Conservation (phyloP, 2,329 filamentous ascomycete genomes). For the Alternaria tenuissima region DNA sequence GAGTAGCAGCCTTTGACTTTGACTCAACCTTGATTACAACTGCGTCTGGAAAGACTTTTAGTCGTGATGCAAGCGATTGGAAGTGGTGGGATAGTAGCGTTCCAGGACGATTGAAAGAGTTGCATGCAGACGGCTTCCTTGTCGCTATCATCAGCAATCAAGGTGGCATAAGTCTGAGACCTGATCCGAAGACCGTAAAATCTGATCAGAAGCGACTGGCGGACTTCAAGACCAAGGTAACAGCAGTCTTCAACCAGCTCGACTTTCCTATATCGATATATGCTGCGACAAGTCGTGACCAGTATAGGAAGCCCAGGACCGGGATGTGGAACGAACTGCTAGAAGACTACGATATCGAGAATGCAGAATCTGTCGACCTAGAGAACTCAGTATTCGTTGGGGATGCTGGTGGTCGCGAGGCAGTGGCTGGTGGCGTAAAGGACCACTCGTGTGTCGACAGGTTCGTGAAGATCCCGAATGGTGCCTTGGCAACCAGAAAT, state of each 20-base stretch:
- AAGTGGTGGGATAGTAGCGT: slow-evolving; percentile 88
- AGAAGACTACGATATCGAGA: slow-evolving; percentile 59
- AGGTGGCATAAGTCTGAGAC: slow-evolving; percentile 78
- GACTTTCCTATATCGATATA: slow-evolving; percentile 82
- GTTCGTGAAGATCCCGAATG: slow-evolving; percentile 46
- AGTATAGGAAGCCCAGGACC: slow-evolving; percentile 82
- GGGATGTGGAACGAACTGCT: slow-evolving; percentile 86
- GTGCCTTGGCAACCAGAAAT: slow-evolving; percentile 12
- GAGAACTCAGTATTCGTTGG: slow-evolving; percentile 83
- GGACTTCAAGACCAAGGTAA: slow-evolving; percentile 85
- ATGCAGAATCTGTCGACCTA: slow-evolving; percentile 69
- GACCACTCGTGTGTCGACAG: slow-evolving; percentile 69
- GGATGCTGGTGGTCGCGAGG: slow-evolving; percentile 73
- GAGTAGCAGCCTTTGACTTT: slow-evolving; percentile 52
- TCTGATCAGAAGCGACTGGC: slow-evolving; percentile 71
- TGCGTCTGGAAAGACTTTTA: slow-evolving; percentile 81
- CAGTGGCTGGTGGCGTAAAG: slow-evolving; percentile 51
- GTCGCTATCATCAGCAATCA: slow-evolving; percentile 90
- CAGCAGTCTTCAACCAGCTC: slow-evolving; percentile 72
- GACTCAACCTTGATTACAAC: slow-evolving; percentile 89
- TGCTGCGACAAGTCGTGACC: slow-evolving; percentile 83
- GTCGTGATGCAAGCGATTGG: slow-evolving; percentile 79
- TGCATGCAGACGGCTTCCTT: slow-evolving; percentile 77
- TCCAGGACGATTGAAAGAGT: slow-evolving; percentile 69
- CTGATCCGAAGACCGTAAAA: slow-evolving; percentile 75